Evolutionary conservation across 306 rosid species (phyloP).

Genomic region (Medicago truncatula): MtrunA17r5.0-ANR NC_053049.1:18772001-18772500

Average conservation of each 20-base stretch:
- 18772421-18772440: too few relatives aligned
- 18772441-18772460: neutral
- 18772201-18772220: slow-evolving; percentile 18
- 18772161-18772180: slow-evolving; percentile 1
- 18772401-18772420: too few relatives aligned
- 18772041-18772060: neutral
- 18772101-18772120: neutral
- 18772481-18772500: slow-evolving; percentile 18
- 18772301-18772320: too few relatives aligned
- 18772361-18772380: too few relatives aligned
- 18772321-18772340: too few relatives aligned
- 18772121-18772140: neutral
- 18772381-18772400: too few relatives aligned
- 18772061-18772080: slow-evolving; percentile 16
- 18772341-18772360: too few relatives aligned
- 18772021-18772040: slow-evolving; percentile 31
- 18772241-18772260: too few relatives aligned
- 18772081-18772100: slow-evolving; percentile 9
- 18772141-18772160: slow-evolving; percentile 1
- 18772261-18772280: too few relatives aligned
- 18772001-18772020: neutral
- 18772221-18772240: neutral
- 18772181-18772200: slow-evolving; percentile 6
- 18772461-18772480: neutral
- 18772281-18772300: too few relatives aligned